Evolutionary conservation across 371 early-diverging fungal genomes (phyloP).

Genomic region (Mucor irregularis): DNA sequence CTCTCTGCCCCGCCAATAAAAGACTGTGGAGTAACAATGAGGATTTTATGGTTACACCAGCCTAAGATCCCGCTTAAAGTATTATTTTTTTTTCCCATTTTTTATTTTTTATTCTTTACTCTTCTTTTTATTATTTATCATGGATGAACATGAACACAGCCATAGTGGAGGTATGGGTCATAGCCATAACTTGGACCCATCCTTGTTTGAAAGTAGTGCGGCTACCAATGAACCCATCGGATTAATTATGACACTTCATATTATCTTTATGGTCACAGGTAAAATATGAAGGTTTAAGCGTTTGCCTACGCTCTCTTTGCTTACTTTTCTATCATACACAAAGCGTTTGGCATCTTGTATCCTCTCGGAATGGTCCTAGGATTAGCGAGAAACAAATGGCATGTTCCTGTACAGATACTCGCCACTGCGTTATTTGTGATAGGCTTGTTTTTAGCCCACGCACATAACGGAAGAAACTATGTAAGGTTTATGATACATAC

Average conservation of each 20-base stretch:
- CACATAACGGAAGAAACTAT: slow-evolving; percentile 64
- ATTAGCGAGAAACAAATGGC: slow-evolving; percentile 57
- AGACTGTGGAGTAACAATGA: too few species aligned
- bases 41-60: too few species aligned
- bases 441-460: slow-evolving; percentile 63
- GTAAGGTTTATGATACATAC: slow-evolving; percentile 21
- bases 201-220: slow-evolving; percentile 35
- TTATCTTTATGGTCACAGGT: slow-evolving; percentile 44
- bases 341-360: slow-evolving; percentile 47
- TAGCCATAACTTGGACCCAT: slow-evolving; percentile 41
- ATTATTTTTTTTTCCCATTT: not conserved
- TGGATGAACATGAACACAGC: slow-evolving; percentile 39
- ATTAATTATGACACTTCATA: slow-evolving; percentile 47
- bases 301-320: not conserved
- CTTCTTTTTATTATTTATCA: not conserved
- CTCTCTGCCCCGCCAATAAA: not conserved
- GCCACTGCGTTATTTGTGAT: slow-evolving; percentile 49
- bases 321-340: not conserved
- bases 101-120: not conserved
- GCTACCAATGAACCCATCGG: slow-evolving; percentile 53
- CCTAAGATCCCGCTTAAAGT: not conserved
- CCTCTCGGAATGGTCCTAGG: slow-evolving; percentile 64
- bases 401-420: slow-evolving; percentile 63
- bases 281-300: not conserved
- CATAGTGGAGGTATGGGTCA: slow-evolving; percentile 34